Conservation (phyloP, 768 basidiomycete species). For the Boletus sp. region DNA sequence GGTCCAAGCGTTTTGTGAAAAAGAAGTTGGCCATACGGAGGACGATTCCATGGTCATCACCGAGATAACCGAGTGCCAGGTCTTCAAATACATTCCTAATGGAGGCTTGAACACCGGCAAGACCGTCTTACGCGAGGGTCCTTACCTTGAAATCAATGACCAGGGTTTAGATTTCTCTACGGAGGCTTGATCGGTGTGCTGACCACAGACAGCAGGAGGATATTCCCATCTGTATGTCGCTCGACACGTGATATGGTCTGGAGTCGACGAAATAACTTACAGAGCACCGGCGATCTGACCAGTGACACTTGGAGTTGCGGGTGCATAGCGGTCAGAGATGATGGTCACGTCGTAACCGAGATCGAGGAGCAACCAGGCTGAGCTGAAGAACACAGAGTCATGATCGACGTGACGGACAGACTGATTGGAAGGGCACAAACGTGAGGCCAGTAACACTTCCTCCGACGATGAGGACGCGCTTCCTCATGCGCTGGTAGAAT, state of each 20-base stretch:
- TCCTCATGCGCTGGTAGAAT: background rate
- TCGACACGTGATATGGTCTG: background rate
- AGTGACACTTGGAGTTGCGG: background rate
- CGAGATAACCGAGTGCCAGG: background rate
- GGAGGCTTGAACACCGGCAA: background rate
- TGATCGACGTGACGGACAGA: background rate
- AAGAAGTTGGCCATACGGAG: background rate
- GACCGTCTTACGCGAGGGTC: background rate
- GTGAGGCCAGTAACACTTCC: background rate
- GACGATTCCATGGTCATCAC: background rate
- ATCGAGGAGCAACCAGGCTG: background rate
- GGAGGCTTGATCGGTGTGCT: background rate
- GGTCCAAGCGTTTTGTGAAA: background rate
- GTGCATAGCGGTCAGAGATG: background rate
- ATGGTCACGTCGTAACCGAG: background rate
- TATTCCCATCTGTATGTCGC: background rate
- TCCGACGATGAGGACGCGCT: background rate
- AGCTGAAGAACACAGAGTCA: background rate
- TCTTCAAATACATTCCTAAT: background rate
- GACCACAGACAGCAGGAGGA: background rate
- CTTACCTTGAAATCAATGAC: background rate
- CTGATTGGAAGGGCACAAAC: background rate
- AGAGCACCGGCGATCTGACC: background rate
- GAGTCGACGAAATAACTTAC: background rate
- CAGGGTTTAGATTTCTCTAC: background rate